Conservation (phyloP, 805 yeast genomes). For the Hanseniaspora valbyensis region DNA sequence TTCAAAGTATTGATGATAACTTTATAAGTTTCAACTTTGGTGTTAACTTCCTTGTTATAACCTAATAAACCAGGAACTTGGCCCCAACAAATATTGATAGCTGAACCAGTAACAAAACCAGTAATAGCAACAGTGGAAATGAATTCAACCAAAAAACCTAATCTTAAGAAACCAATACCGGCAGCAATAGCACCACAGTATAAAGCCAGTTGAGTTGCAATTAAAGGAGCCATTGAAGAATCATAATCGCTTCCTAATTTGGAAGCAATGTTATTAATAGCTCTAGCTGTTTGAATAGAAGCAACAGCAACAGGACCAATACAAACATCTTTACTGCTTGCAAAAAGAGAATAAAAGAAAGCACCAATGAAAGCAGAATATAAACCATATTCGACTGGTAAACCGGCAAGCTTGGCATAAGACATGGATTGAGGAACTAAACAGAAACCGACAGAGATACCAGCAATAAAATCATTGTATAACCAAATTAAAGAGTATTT, state of each 20-base stretch:
- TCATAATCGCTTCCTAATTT: conserved; percentile 34
- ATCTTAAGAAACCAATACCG: conserved; percentile 69
- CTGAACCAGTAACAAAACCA: conserved; percentile 94
- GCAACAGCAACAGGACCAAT: conserved; percentile 97
- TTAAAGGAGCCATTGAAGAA: conserved; percentile 45
- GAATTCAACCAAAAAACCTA: conserved; percentile 80
- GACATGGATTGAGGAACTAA: conserved; percentile 95
- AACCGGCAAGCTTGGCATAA: conserved; percentile 75
- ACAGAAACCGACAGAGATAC: conserved; percentile 86
- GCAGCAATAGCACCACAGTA: conserved; percentile 78
- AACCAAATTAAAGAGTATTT: conserved; percentile 76
- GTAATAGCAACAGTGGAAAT: conserved; percentile 85
- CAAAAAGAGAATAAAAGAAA: conserved; percentile 76
- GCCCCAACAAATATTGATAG: conserved; percentile 68
- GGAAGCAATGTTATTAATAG: conserved; percentile 51
- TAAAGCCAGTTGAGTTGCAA: conserved; percentile 70
- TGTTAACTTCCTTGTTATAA: conserved; percentile 50
- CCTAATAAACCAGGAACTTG: conserved; percentile 87
- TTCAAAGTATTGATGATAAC: conserved; percentile 65
- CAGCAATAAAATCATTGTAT: conserved; percentile 75
- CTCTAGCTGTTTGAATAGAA: conserved; percentile 76
- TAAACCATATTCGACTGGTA: conserved; percentile 73
- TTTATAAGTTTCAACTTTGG: conserved; percentile 57
- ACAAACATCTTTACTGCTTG: conserved; percentile 89
- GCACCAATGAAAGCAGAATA: conserved; percentile 91